A percentile compares a stretch with the other conserved stretches of the same genome.
These are phyloP conservation scores for Dichotomopilus funicola DNA, from an alignment of 2,329 filamentous ascomycete species.

Conservation along the genomic window DNA sequence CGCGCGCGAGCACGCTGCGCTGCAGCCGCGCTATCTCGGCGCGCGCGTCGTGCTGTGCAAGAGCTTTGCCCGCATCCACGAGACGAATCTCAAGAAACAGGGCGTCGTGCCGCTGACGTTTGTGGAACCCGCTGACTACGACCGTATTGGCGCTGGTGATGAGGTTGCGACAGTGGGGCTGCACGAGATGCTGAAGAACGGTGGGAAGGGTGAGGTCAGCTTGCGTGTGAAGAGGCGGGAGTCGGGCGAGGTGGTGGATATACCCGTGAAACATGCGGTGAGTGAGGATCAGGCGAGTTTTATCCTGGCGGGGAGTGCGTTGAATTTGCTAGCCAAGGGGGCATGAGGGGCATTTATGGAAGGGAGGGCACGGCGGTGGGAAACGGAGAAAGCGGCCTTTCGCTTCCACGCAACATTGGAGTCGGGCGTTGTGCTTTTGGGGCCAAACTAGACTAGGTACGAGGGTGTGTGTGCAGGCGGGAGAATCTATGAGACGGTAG, in stretches of 20 bases:
- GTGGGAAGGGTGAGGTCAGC: slow-evolving; percentile 70
- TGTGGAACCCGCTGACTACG: slow-evolving; percentile 80
- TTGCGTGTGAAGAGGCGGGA: slow-evolving; percentile 57
- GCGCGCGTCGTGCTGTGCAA: slow-evolving; percentile 75
- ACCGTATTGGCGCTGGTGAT: slow-evolving; percentile 75
- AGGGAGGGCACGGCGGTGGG: not conserved
- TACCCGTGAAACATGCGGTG: slow-evolving; percentile 81
- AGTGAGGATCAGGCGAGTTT: slow-evolving; percentile 87
- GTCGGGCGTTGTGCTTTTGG: no score
- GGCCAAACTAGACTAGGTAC: not conserved
- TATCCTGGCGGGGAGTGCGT: slow-evolving; percentile 84
- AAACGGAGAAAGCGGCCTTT: no score
- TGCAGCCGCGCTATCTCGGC: slow-evolving; percentile 78
- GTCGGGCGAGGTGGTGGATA: slow-evolving; percentile 56
- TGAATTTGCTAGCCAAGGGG: slow-evolving; percentile 76
- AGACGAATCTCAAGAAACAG: slow-evolving; percentile 94
- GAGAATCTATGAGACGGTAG: no score
- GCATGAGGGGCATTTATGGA: not conserved
- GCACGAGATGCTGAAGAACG: slow-evolving; percentile 69
- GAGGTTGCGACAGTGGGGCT: slow-evolving; percentile 76
- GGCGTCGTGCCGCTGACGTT: slow-evolving; percentile 93
- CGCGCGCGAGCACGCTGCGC: slow-evolving; percentile 80
- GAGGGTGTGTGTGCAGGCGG: no score
- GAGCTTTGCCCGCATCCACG: slow-evolving; percentile 83
- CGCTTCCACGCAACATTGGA: no score